These are phyloP conservation scores for Yarrowia galli DNA, from an alignment of 1,139 yeast species.

Conservation along the genomic window DNA sequence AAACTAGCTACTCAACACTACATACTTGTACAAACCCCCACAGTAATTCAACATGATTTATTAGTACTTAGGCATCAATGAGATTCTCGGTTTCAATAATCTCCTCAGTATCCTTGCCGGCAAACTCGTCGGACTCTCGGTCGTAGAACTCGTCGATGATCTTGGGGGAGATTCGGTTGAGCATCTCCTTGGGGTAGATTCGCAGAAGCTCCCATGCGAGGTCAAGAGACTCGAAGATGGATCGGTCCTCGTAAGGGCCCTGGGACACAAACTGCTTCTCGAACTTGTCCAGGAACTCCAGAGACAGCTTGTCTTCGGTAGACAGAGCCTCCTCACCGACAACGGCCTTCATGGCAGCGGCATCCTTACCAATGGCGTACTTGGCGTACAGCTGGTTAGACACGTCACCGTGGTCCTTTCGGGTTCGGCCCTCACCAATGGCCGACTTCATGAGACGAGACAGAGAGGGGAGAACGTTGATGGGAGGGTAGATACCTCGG, in stretches of 20 bases:
- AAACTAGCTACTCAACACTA: too few species aligned
- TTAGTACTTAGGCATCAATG: slow-evolving; percentile 59
- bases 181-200: slow-evolving; percentile 98
- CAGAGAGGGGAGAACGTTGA: slow-evolving; percentile 94
- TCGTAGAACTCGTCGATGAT: slow-evolving; percentile 94
- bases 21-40: too few species aligned
- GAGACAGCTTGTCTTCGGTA: slow-evolving; percentile 93
- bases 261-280: slow-evolving; percentile 94
- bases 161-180: slow-evolving; percentile 98
- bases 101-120: slow-evolving; percentile 49
- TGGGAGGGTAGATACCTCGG: slow-evolving; percentile 98
- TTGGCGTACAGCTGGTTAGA: slow-evolving; percentile 98
- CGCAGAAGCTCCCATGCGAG: slow-evolving; percentile 98
- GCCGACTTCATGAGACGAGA: slow-evolving; percentile 99
- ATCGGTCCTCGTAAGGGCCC: slow-evolving; percentile 96
- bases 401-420: slow-evolving; percentile 99
- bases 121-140: slow-evolving; percentile 61
- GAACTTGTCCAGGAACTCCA: slow-evolving; percentile 96
- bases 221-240: slow-evolving; percentile 92
- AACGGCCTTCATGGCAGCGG: slow-evolving; percentile 99
- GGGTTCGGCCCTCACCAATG: slow-evolving; percentile 99
- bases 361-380: slow-evolving; percentile 99
- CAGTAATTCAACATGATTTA: slow-evolving; percentile 5
- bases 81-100: slow-evolving; percentile 46
- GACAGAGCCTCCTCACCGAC: slow-evolving; percentile 99